Percentiles rank a stretch among this genome's conserved stretches.
These are phyloP conservation scores for Acanthamoeba lenticulata DNA, from an alignment of 208 protist genomes.

Conservation along the genomic window DNA sequence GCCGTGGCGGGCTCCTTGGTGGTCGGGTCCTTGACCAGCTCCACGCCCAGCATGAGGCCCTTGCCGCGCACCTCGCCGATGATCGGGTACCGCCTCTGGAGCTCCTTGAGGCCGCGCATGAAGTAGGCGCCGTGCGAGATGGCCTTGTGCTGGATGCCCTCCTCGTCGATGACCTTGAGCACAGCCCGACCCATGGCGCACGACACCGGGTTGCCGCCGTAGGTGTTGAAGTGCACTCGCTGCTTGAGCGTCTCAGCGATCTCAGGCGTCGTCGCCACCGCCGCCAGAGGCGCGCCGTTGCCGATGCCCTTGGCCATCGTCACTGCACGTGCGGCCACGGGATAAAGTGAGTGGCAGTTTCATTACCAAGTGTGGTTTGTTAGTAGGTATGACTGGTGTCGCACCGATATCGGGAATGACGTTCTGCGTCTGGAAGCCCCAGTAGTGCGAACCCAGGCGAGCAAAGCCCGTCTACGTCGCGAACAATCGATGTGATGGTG, in stretches of 20 bases:
- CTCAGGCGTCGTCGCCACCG: slow-evolving; percentile 83
- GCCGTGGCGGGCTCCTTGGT: slow-evolving; percentile 74
- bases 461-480: slow-evolving; percentile 89
- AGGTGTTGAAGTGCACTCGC: slow-evolving; percentile 87
- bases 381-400: background rate
- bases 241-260: slow-evolving; percentile 79
- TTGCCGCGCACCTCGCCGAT: slow-evolving; percentile 87
- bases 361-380: background rate
- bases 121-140: slow-evolving; percentile 73
- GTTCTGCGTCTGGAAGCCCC: slow-evolving; percentile 86
- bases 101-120: slow-evolving; percentile 65
- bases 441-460: slow-evolving; percentile 83
- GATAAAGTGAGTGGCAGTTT: too few species aligned
- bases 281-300: slow-evolving; percentile 88
- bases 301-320: slow-evolving; percentile 85
- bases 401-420: slow-evolving; percentile 76
- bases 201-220: slow-evolving; percentile 86
- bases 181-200: slow-evolving; percentile 84
- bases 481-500: too few species aligned
- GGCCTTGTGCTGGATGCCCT: slow-evolving; percentile 82
- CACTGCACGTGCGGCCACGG: slow-evolving; percentile 68
- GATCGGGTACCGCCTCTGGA: slow-evolving; percentile 75
- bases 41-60: slow-evolving; percentile 85
- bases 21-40: slow-evolving; percentile 79
- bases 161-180: slow-evolving; percentile 81